Conservation (phyloP, 257 asterid genomes). For the Solanum ossicruentum region DNA sequence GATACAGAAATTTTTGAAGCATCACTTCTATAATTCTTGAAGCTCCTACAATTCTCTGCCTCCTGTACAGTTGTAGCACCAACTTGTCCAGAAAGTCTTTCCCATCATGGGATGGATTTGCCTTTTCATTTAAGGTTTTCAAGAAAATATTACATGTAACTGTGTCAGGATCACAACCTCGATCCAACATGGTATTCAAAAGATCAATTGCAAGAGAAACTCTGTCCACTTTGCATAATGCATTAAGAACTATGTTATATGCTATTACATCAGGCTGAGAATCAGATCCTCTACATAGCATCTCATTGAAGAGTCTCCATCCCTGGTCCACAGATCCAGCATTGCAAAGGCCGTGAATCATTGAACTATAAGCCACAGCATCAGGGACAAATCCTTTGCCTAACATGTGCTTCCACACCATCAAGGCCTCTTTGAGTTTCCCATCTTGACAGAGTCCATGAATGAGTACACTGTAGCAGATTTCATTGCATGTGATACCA, state of each 20-base stretch:
- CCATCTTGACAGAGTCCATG: conserved; percentile 70
- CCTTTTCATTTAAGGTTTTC: conserved; percentile 41
- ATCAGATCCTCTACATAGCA: conserved; percentile 42
- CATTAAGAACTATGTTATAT: conserved; percentile 55
- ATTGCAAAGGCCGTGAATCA: conserved; percentile 75
- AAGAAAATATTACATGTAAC: conserved; percentile 71
- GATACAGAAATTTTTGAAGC: conserved; percentile 64
- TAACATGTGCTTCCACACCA: conserved; percentile 67
- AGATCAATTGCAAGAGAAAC: conserved; percentile 62
- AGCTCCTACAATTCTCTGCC: conserved; percentile 53
- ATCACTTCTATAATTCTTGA: conserved; percentile 56
- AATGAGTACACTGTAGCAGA: conserved; percentile 70
- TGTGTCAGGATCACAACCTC: conserved; percentile 72
- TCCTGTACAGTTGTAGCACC: conserved; percentile 49
- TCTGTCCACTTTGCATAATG: conserved; percentile 58
- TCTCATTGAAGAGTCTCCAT: conserved; percentile 68
- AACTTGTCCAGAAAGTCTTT: conserved; percentile 73
- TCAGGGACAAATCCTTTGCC: conserved; percentile 64
- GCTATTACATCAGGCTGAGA: conserved; percentile 70
- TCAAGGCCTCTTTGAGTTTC: conserved; percentile 59
- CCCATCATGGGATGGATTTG: conserved; percentile 45
- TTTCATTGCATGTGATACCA: conserved; percentile 32
- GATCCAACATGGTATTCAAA: conserved; percentile 60
- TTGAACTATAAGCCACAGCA: conserved; percentile 72
- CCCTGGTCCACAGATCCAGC: conserved; percentile 64